A percentile compares a stretch with the other conserved stretches of the same genome.
phyloP scores from a whole-genome alignment of 345 rosid species.

The Euphorbia peplus region DNA sequence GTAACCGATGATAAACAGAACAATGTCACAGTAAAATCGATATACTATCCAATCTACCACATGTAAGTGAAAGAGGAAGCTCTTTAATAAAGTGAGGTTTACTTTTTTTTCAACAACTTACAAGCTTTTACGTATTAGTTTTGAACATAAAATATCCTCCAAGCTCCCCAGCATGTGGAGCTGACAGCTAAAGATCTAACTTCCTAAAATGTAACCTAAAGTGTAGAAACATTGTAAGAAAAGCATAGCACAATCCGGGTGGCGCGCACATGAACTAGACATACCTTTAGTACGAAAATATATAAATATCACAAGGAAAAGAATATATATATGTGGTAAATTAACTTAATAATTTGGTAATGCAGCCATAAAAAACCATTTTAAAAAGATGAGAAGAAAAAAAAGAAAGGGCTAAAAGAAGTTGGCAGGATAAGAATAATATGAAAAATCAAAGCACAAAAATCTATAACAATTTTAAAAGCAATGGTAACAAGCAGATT shows the following conservation, averaged over 20 bases:
- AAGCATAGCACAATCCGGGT: slow-evolving; percentile 4
- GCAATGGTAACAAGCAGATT: neutral
- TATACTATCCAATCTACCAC: neutral
- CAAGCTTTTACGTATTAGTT: neutral
- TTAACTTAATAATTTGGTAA: neutral
- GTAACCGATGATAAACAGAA: neutral
- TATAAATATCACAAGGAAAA: neutral
- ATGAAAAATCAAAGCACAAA: slow-evolving; percentile 11
- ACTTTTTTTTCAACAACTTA: neutral
- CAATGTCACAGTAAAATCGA: neutral
- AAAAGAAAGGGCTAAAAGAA: neutral
- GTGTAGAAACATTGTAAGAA: slow-evolving; percentile 3
- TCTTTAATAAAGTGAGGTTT: neutral
- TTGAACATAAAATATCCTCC: neutral
- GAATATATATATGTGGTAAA: neutral
- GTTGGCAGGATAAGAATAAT: neutral
- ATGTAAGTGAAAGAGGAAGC: neutral
- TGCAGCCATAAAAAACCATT: slow-evolving; percentile 8
- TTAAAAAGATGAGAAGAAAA: neutral
- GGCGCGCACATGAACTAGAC: slow-evolving; percentile 13
- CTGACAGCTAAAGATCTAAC: slow-evolving; percentile 13
- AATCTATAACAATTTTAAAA: neutral
- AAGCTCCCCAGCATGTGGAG: neutral
- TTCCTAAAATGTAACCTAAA: neutral
- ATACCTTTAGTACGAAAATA: slow-evolving; percentile 2